Evolutionary conservation across 2,329 filamentous ascomycete genomes (phyloP).

Genomic region (Didymella exigua): DNA sequence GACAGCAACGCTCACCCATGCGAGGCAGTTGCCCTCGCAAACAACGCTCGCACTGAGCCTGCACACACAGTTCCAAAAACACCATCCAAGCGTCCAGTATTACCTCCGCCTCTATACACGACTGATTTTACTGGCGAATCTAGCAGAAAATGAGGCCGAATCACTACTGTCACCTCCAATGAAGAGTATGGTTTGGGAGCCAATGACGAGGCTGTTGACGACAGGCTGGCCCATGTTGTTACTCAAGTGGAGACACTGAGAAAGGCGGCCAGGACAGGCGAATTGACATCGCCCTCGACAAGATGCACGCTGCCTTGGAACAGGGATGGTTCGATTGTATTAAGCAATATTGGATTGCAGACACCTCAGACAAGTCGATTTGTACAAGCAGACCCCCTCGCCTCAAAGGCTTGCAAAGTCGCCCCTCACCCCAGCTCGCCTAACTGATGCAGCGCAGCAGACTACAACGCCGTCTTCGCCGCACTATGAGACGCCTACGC

Average conservation of each 20-base stretch:
- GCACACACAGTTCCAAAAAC: slow-evolving; percentile 14
- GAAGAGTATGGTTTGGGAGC: slow-evolving; percentile 44
- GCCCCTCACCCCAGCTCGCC: slow-evolving; percentile 26
- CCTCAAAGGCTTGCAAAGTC: slow-evolving; percentile 12
- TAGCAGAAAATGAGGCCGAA: slow-evolving; percentile 40
- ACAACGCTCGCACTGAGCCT: slow-evolving; percentile 53
- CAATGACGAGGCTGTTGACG: slow-evolving; percentile 39
- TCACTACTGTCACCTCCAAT: slow-evolving; percentile 33
- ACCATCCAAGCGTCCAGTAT: slow-evolving; percentile 22
- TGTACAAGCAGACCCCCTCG: slow-evolving; percentile 20
- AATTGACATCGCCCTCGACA: slow-evolving; percentile 46
- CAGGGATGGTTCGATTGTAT: slow-evolving; percentile 20
- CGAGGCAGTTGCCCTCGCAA: slow-evolving; percentile 55
- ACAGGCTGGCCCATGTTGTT: slow-evolving; percentile 38
- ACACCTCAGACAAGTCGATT: slow-evolving; percentile 36
- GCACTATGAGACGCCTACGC: slow-evolving; percentile 43
- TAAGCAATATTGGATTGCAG: slow-evolving; percentile 24
- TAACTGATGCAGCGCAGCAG: slow-evolving; percentile 9
- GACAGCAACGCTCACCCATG: slow-evolving; percentile 58
- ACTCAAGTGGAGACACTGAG: slow-evolving; percentile 47
- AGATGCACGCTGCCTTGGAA: slow-evolving; percentile 49
- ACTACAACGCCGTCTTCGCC: slow-evolving; percentile 26
- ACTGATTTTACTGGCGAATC: slow-evolving; percentile 13
- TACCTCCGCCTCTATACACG: slow-evolving; percentile 31
- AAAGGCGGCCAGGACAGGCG: slow-evolving; percentile 48